Conservation (phyloP, 305 asterid genomes). For the Coffea humblotiana region DNA sequence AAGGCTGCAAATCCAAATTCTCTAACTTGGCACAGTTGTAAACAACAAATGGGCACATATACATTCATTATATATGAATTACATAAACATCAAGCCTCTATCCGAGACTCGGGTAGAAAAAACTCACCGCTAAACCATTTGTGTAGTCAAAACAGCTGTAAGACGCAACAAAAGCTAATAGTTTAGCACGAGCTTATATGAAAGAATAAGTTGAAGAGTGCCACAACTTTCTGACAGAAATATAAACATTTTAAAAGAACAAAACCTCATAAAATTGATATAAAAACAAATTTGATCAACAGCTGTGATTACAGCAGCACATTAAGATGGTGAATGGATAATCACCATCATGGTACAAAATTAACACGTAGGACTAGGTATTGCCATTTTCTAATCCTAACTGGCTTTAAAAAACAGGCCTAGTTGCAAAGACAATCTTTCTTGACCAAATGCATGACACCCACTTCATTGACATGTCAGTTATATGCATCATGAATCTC, state of each 20-base stretch:
- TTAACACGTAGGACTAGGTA: not conserved
- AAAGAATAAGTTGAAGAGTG: conserved; percentile 7
- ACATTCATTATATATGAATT: not conserved
- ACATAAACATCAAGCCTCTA: conserved; percentile 7
- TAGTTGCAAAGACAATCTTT: not conserved
- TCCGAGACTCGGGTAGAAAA: conserved; percentile 23
- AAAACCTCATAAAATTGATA: not conserved
- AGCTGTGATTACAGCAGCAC: not conserved
- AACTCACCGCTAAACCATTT: conserved; percentile 88
- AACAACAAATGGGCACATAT: not conserved
- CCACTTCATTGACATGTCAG: not conserved
- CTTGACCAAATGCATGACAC: not conserved
- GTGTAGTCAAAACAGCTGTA: conserved; percentile 99
- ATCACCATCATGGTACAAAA: not conserved
- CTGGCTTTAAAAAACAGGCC: not conserved
- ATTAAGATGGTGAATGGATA: not conserved
- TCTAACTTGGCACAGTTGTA: not conserved
- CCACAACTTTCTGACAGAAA: not conserved
- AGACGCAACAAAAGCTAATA: conserved; percentile 23
- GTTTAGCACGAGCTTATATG: conserved; percentile 18
- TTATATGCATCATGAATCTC: not conserved
- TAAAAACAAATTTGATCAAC: not conserved
- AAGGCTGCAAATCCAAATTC: not conserved
- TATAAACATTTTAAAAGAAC: not conserved
- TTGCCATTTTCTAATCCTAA: not conserved